Conservation (phyloP, 129 eudicot species). For the Cynara cardunculus region DNA sequence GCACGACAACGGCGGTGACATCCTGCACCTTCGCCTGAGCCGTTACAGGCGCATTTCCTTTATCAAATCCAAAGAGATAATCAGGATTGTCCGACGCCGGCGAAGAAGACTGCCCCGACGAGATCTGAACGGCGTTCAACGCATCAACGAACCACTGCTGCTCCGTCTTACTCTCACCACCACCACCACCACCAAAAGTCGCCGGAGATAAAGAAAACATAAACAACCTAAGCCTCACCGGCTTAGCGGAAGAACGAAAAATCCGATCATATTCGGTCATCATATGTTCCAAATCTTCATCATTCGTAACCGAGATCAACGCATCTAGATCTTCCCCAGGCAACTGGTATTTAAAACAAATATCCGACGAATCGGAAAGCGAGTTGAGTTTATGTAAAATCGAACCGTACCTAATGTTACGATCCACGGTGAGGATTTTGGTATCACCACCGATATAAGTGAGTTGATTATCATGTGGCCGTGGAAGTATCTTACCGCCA, state of each 20-base stretch:
- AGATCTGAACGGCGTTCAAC: constrained; percentile 47
- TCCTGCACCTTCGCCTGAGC: constrained; percentile 20
- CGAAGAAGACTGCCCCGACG: constrained; percentile 21
- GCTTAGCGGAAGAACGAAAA: constrained; percentile 27
- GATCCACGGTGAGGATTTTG: constrained; percentile 56
- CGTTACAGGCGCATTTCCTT: constrained; percentile 13
- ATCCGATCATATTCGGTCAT: constrained; percentile 54
- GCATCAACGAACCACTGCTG: constrained; percentile 65
- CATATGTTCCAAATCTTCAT: constrained; percentile 62
- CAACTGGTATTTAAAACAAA: constrained; percentile 48
- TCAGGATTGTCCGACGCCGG: constrained; percentile 41
- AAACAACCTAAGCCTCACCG: constrained; percentile 50
- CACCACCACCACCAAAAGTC: constrained; percentile 22
- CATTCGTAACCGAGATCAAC: constrained; percentile 51
- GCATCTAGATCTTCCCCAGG: constrained; percentile 64
- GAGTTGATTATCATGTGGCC: constrained; percentile 53
- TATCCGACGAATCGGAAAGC: constrained; percentile 16
- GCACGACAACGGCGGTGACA: constrained; percentile 14
- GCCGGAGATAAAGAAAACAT: constrained; percentile 30
- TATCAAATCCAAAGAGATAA: constrained; percentile 46
- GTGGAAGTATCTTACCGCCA: constrained; percentile 57
- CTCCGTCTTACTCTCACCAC: constrained; percentile 34
- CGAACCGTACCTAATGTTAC: constrained; percentile 28
- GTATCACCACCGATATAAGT: constrained; percentile 62
- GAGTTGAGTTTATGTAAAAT: constrained; percentile 31